Conservation (phyloP, 78 protist genomes). For the Acrasis kona region DNA sequence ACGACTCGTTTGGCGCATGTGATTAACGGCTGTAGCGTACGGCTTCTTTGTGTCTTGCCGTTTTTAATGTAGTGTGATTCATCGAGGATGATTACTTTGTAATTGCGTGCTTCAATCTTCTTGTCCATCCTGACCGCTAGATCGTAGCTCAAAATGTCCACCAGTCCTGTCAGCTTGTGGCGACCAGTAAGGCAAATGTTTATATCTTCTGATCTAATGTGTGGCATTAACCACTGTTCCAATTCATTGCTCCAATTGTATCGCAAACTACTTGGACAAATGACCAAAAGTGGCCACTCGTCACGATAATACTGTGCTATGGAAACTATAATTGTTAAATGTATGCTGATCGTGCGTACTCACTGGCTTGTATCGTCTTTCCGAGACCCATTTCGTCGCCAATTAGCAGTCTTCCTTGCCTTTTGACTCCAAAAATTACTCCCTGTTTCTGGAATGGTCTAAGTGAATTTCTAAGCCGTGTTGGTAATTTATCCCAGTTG, state of each 20-base stretch:
- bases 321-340: too few relatives aligned
- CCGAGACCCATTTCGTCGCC: constrained; percentile 43
- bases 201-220: not conserved
- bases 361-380: constrained; percentile 35
- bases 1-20: not conserved
- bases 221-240: constrained; percentile 3
- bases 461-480: not conserved
- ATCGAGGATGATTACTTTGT: constrained; percentile 46
- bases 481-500: not conserved
- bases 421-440: not conserved
- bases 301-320: not conserved
- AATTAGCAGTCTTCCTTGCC: not conserved
- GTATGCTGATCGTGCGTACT: too few relatives aligned
- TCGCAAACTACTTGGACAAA: not conserved
- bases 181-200: not conserved
- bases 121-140: constrained; percentile 1
- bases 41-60: constrained; percentile 40
- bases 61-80: constrained; percentile 70
- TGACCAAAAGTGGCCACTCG: constrained; percentile 24
- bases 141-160: constrained; percentile 49
- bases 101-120: not conserved
- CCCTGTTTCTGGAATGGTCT: not conserved
- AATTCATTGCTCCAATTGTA: not conserved
- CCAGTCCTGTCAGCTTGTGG: constrained; percentile 9
- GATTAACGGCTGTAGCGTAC: constrained; percentile 35